phyloP scores from a whole-genome alignment of 1,139 yeast species.

The Nakaseomyces delphensis region DNA sequence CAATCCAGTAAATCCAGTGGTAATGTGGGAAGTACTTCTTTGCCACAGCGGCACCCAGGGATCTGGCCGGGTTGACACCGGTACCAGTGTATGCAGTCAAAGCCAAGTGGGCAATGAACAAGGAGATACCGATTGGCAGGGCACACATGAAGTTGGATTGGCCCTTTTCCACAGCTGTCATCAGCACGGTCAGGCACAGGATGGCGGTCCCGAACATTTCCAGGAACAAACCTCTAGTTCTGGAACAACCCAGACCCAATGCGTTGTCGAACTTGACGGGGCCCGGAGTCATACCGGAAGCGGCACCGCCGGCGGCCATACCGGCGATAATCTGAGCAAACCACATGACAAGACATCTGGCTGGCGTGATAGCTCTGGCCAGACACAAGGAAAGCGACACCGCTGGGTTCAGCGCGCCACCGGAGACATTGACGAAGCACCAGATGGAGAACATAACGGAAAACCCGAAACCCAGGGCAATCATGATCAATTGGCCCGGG shows the following conservation, averaged over 20 bases:
- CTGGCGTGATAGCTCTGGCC: constrained; percentile 65
- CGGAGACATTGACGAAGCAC: constrained; percentile 70
- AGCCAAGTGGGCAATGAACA: constrained; percentile 75
- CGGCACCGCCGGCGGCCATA: constrained; percentile 91
- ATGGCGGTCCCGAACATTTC: constrained; percentile 77
- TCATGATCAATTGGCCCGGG: constrained; percentile 67
- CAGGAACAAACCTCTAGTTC: constrained; percentile 66
- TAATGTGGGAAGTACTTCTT: constrained; percentile 63
- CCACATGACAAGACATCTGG: constrained; percentile 60
- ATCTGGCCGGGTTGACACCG: constrained; percentile 86
- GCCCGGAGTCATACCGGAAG: constrained; percentile 82
- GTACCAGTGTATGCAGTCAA: constrained; percentile 85
- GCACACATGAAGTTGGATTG: constrained; percentile 75
- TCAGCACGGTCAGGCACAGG: constrained; percentile 66
- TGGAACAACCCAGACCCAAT: constrained; percentile 65
- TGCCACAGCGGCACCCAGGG: constrained; percentile 79
- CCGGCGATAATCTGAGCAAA: constrained; percentile 72
- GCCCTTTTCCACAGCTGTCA: constrained; percentile 79
- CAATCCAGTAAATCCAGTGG: constrained; percentile 92
- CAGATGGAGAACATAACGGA: constrained; percentile 72
- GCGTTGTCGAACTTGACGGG: constrained; percentile 61
- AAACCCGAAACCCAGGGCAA: constrained; percentile 81
- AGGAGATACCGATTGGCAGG: constrained; percentile 70
- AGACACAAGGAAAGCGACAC: constrained; percentile 66
- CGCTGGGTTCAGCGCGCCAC: constrained; percentile 88